A percentile compares a stretch with the other conserved stretches of the same genome.
phyloP scores from a whole-genome alignment of 1,284 basidiomycete species.

The Trichosporon inkin region DNA sequence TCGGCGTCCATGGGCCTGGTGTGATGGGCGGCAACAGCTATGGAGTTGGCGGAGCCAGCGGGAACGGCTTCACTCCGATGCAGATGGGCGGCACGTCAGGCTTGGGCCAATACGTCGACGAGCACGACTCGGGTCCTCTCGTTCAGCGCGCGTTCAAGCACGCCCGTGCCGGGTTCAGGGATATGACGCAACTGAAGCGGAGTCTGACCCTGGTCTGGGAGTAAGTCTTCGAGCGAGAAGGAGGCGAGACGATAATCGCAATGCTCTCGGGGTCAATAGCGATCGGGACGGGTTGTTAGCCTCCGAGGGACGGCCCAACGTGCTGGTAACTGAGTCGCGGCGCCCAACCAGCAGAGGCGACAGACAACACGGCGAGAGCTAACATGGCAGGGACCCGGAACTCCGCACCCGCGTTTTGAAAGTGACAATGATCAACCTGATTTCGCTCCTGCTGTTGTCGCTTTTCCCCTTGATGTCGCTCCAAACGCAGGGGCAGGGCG shows the following conservation, averaged over 20 bases:
- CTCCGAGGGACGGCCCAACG: no score
- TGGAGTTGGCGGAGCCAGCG: no score
- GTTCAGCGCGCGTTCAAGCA: neutral
- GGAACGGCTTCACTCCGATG: no score
- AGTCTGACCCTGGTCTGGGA: constrained; percentile 44
- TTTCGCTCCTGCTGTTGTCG: constrained; percentile 45
- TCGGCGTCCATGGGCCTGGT: neutral
- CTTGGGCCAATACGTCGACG: neutral
- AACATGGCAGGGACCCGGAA: constrained; percentile 42
- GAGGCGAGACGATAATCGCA: neutral
- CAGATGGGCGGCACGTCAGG: neutral
- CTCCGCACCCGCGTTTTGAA: constrained; percentile 44
- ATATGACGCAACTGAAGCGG: constrained; percentile 37
- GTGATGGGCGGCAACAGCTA: neutral
- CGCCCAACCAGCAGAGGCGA: no score
- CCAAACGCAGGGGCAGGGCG: neutral
- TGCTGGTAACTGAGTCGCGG: no score
- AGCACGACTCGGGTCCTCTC: neutral
- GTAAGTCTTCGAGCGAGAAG: constrained; percentile 28
- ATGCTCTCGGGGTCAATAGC: no score
- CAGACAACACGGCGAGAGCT: neutral
- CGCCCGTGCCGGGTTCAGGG: constrained; percentile 27
- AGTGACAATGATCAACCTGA: constrained; percentile 48
- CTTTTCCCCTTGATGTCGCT: constrained; percentile 37
- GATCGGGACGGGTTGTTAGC: no score